Evolutionary conservation across 306 rosid species (phyloP).

Genomic region (Dryas drummondii): DNA sequence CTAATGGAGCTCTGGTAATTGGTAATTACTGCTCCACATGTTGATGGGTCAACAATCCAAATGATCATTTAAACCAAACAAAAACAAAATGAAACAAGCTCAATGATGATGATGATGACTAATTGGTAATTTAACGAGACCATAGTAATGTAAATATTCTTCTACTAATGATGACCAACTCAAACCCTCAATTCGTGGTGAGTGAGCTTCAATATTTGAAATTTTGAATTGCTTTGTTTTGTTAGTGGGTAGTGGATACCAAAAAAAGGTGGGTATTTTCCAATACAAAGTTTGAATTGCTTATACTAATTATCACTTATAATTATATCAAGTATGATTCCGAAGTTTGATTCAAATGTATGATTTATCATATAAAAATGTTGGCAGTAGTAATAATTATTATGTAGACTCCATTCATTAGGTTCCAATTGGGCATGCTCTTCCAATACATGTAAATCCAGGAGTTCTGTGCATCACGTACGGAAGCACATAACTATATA

Average conservation of each 20-base stretch:
- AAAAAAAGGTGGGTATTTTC: no score
- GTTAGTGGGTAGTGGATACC: neutral
- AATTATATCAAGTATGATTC: neutral
- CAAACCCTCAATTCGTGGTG: neutral
- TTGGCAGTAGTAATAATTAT: neutral
- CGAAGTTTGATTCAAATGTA: neutral
- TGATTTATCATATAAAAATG: neutral
- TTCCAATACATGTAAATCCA: conserved; percentile 23
- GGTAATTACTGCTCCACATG: conserved; percentile 12
- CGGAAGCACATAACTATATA: no score
- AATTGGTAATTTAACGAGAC: neutral
- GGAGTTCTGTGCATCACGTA: neutral
- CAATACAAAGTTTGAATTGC: no score
- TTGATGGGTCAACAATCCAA: neutral
- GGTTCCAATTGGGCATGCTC: conserved; percentile 6
- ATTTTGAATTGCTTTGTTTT: conserved; percentile 1
- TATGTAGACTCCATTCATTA: neutral
- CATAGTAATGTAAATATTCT: neutral
- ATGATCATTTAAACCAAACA: no score
- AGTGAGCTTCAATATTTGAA: neutral
- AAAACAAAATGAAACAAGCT: neutral
- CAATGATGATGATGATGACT: conserved; percentile 1
- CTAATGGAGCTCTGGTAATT: conserved; percentile 4
- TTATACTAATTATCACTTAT: no score
- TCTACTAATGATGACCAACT: neutral